A percentile compares a stretch with the other conserved stretches of the same genome.
Conservation (phyloP, 75 land plant genomes). For the Cunninghamia lanceolata region DNA sequence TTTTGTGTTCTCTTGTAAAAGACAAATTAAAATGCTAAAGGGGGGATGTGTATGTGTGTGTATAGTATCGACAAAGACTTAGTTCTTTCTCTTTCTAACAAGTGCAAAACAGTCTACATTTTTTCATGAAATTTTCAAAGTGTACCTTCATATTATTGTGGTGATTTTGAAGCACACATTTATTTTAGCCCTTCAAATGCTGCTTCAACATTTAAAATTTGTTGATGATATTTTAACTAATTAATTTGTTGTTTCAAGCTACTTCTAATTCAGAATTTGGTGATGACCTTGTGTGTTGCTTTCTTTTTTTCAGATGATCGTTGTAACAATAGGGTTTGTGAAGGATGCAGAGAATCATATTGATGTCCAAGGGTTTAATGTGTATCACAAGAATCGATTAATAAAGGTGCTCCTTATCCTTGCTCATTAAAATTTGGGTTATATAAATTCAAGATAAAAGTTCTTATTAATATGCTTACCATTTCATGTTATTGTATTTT, state of each 20-base stretch:
- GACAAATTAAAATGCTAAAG: too few relatives aligned
- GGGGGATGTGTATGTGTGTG: background rate
- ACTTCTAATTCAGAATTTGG: background rate
- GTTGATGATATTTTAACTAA: background rate
- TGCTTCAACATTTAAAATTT: background rate
- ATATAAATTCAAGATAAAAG: background rate
- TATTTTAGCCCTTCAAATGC: background rate
- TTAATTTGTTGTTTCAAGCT: background rate
- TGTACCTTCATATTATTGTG: background rate
- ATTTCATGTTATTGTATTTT: background rate
- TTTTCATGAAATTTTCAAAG: background rate
- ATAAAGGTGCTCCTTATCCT: conserved; percentile 56
- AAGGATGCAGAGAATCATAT: conserved; percentile 89
- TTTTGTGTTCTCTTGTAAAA: too few relatives aligned
- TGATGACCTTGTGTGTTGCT: background rate
- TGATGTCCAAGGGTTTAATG: conserved; percentile 94
- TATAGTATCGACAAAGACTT: background rate
- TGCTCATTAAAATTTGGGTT: background rate
- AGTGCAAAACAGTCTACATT: background rate
- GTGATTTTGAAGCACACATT: background rate
- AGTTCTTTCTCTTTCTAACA: background rate
- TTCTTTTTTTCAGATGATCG: conserved; percentile 46
- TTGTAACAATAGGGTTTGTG: conserved; percentile 88
- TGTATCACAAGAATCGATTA: conserved; percentile 94
- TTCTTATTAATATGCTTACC: background rate